These are phyloP conservation scores for Yamadazyma philogaea DNA, from an alignment of 805 yeast genomes.

Conservation along the genomic window DNA sequence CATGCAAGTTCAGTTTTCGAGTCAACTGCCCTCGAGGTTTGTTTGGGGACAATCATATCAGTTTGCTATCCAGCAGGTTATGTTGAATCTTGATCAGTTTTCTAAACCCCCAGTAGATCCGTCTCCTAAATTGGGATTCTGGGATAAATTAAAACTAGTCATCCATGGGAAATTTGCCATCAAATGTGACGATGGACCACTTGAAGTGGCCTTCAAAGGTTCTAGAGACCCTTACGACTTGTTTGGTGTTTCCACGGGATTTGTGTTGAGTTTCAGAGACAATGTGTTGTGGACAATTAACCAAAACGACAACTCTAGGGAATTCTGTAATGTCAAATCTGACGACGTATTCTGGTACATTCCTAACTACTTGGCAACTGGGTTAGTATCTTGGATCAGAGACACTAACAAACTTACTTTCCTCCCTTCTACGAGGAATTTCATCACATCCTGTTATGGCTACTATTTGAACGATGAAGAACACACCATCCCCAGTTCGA, in stretches of 20 bases:
- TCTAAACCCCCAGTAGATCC: slow-evolving; percentile 90
- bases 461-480: slow-evolving; percentile 40
- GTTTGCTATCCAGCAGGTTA: slow-evolving; percentile 78
- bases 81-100: slow-evolving; percentile 75
- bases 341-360: slow-evolving; percentile 64
- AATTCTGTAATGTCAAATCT: slow-evolving; percentile 63
- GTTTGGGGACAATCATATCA: slow-evolving; percentile 85
- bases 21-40: slow-evolving; percentile 59
- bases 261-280: slow-evolving; percentile 66
- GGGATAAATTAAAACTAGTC: slow-evolving; percentile 83
- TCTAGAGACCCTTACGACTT: slow-evolving; percentile 76
- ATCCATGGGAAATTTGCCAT: slow-evolving; percentile 70
- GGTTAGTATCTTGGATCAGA: slow-evolving; percentile 57
- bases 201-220: slow-evolving; percentile 67
- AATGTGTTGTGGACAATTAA: slow-evolving; percentile 61
- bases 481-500: neutral
- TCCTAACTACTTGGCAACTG: slow-evolving; percentile 64
- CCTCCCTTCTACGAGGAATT: slow-evolving; percentile 43
- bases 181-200: slow-evolving; percentile 17
- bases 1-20: slow-evolving; percentile 51
- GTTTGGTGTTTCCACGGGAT: slow-evolving; percentile 69
- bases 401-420: slow-evolving; percentile 43
- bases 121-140: slow-evolving; percentile 78
- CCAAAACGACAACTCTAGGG: slow-evolving; percentile 62
- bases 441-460: slow-evolving; percentile 46